Percentiles rank a stretch among this genome's conserved stretches.
Conservation (phyloP, 2,329 filamentous ascomycete genomes). For the Dissoconium aciculare region DNA sequence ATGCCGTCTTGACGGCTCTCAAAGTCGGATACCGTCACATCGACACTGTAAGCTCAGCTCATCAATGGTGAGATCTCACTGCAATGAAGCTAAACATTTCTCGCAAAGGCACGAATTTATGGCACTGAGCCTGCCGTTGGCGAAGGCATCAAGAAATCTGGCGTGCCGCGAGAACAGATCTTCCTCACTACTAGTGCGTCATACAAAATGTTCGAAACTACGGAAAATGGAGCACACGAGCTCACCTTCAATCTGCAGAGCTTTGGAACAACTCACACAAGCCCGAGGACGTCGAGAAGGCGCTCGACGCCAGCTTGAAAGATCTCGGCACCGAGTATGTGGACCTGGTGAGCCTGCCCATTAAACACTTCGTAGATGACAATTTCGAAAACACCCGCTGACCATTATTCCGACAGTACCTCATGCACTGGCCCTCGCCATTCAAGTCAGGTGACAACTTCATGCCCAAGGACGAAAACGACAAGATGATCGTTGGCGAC, state of each 20-base stretch:
- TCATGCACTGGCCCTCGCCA: conserved; percentile 52
- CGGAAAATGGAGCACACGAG: no score
- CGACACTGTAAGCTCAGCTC: conserved; percentile 26
- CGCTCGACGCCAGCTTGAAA: conserved; percentile 44
- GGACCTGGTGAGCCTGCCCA: no score
- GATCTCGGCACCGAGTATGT: conserved; percentile 51
- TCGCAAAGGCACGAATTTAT: conserved; percentile 18
- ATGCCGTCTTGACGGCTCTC: conserved; percentile 34
- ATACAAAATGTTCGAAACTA: conserved; percentile 15
- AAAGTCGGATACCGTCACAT: conserved; percentile 42
- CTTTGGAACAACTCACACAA: conserved; percentile 43
- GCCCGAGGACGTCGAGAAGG: conserved; percentile 46
- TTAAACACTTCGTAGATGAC: no score
- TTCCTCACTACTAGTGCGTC: conserved; percentile 55
- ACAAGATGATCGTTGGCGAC: conserved; percentile 27
- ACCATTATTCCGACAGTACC: no score
- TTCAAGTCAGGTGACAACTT: conserved; percentile 35
- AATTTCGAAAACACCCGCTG: no score
- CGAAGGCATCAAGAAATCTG: conserved; percentile 46
- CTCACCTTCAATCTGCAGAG: conserved; percentile 6
- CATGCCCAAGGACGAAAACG: conserved; percentile 34
- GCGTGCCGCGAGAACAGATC: conserved; percentile 48
- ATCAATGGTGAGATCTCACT: no score
- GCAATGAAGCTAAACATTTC: no score
- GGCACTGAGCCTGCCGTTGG: conserved; percentile 52